Conservation (phyloP, 2,329 filamentous ascomycete genomes). For the Diaporthe velutina region DNA sequence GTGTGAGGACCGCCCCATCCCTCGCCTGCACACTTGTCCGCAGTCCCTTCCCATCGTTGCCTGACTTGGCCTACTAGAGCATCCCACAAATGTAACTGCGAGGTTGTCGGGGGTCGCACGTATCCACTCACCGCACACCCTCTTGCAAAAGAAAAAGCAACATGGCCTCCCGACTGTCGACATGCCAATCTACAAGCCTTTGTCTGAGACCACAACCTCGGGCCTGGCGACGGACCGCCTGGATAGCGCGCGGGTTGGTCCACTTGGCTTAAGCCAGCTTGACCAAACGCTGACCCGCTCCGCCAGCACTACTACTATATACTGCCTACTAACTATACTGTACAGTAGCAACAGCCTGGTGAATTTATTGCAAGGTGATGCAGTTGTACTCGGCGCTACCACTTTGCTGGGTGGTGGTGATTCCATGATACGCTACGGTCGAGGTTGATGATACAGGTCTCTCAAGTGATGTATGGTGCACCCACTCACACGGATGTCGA, state of each 20-base stretch:
- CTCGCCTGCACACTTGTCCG: slow-evolving; percentile 1
- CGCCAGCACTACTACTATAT: background rate
- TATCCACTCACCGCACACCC: slow-evolving; percentile 29
- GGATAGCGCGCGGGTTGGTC: slow-evolving; percentile 29
- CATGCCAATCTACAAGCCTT: slow-evolving; percentile 32
- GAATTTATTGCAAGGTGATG: slow-evolving; percentile 10
- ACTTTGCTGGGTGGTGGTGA: slow-evolving; percentile 9
- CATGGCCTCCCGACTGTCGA: slow-evolving; percentile 11
- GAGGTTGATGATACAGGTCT: background rate
- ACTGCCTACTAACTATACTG: background rate
- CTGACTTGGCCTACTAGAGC: slow-evolving; percentile 21
- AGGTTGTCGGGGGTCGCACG: slow-evolving; percentile 16
- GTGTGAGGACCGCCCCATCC: slow-evolving; percentile 23
- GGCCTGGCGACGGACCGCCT: slow-evolving; percentile 35
- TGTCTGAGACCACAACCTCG: slow-evolving; percentile 36
- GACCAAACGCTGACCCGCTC: slow-evolving; percentile 37
- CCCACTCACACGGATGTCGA: background rate
- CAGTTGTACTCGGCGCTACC: slow-evolving; percentile 36
- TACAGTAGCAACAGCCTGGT: slow-evolving; percentile 1
- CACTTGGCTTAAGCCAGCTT: slow-evolving; percentile 22
- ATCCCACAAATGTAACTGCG: slow-evolving; percentile 13
- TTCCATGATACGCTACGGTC: background rate
- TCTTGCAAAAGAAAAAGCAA: slow-evolving; percentile 27
- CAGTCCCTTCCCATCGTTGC: slow-evolving; percentile 12
- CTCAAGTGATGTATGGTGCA: slow-evolving; percentile 14